Evolutionary conservation across 1,284 basidiomycete genomes (phyloP).

Genomic region (Leccinum cinnamomeum): DNA sequence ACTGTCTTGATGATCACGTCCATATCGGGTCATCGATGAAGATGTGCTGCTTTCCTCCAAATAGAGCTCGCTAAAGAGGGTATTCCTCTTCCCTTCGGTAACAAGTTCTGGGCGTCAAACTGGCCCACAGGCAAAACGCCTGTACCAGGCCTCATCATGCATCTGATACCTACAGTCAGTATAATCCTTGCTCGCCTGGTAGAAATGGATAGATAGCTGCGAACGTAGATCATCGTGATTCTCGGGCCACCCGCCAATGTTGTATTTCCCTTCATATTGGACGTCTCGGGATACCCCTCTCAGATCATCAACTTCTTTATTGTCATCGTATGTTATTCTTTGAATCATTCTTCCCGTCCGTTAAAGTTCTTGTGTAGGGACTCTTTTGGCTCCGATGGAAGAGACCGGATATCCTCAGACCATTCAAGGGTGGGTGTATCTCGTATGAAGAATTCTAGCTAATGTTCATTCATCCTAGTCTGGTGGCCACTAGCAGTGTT

Average conservation of each 20-base stretch:
- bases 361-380: constrained; percentile 36
- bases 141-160: constrained; percentile 38
- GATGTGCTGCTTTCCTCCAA: constrained; percentile 1
- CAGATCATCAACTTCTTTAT: constrained; percentile 61
- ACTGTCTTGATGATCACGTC: background rate
- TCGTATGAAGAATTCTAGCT: background rate
- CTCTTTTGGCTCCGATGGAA: constrained; percentile 58
- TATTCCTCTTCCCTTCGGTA: constrained; percentile 40
- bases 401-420: constrained; percentile 46
- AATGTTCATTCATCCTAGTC: constrained; percentile 34
- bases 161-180: constrained; percentile 35
- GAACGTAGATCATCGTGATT: constrained; percentile 47
- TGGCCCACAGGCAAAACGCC: constrained; percentile 39
- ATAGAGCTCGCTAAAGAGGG: constrained; percentile 43
- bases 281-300: constrained; percentile 56
- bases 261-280: constrained; percentile 55
- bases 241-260: constrained; percentile 46
- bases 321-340: constrained; percentile 39
- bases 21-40: background rate
- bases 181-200: background rate
- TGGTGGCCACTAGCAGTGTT: constrained; percentile 59
- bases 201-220: background rate
- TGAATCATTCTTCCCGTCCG: too few relatives aligned
- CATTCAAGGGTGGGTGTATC: constrained; percentile 51
- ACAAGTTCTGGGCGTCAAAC: constrained; percentile 40